Conservation (phyloP, 1,284 basidiomycete genomes). For the Ustilago bromivora region DNA sequence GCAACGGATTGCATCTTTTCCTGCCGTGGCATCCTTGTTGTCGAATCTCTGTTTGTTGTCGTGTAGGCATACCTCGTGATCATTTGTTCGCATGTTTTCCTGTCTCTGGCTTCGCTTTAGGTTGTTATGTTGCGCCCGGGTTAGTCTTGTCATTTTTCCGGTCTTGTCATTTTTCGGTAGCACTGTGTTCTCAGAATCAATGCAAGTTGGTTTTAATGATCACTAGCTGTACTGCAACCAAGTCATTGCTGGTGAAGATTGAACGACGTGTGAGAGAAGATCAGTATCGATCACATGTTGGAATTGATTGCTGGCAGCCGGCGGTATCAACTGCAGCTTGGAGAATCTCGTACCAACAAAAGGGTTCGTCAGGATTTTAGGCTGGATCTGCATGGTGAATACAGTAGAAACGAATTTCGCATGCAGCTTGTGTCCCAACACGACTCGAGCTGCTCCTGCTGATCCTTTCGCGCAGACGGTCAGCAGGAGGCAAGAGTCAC, state of each 20-base stretch:
- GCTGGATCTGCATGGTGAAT: not conserved
- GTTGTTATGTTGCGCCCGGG: constrained; percentile 7
- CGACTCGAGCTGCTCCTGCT: not conserved
- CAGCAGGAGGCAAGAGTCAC: too few relatives aligned
- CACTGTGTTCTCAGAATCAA: constrained; percentile 21
- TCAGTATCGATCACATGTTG: not conserved
- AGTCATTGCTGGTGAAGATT: not conserved
- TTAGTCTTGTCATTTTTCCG: constrained; percentile 12
- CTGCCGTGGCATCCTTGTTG: constrained; percentile 3
- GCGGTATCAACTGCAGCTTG: not conserved
- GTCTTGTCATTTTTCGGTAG: constrained; percentile 15
- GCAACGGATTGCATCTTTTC: constrained; percentile 3
- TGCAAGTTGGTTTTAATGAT: constrained; percentile 1
- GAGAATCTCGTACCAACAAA: not conserved
- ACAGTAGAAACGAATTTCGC: not conserved
- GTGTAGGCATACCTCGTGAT: not conserved
- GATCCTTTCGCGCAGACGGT: not conserved
- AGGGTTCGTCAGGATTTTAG: not conserved
- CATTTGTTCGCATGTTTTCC: constrained; percentile 15
- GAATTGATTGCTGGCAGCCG: not conserved
- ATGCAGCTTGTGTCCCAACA: constrained; percentile 1
- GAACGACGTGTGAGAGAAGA: not conserved
- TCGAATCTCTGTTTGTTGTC: not conserved
- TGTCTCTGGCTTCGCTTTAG: not conserved
- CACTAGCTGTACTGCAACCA: not conserved